These are phyloP conservation scores for Nakazawaea populi DNA, from an alignment of 805 yeast genomes.

Conservation along the genomic window DNA sequence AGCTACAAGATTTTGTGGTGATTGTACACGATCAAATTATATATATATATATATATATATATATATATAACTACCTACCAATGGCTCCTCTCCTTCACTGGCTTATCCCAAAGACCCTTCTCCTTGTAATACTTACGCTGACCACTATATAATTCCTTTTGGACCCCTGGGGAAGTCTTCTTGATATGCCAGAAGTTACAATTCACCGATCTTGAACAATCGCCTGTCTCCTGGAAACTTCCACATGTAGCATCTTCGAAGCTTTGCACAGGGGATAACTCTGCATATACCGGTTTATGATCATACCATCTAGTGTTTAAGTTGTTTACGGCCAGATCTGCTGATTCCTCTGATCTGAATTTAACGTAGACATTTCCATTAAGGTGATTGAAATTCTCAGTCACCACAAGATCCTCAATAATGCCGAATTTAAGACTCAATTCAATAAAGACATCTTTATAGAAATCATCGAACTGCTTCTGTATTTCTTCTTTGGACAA, in stretches of 20 bases:
- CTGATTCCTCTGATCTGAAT: constrained; percentile 49
- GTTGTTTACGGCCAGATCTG: constrained; percentile 50
- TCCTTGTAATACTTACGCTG: constrained; percentile 27
- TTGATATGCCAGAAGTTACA: constrained; percentile 86
- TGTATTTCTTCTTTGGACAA: constrained; percentile 31
- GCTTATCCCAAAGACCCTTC: constrained; percentile 1
- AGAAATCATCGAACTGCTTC: constrained; percentile 53
- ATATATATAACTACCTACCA: neutral
- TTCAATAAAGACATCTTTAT: constrained; percentile 67
- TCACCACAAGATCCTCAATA: constrained; percentile 60
- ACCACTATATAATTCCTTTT: constrained; percentile 31
- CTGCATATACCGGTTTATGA: constrained; percentile 72
- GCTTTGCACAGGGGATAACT: constrained; percentile 67
- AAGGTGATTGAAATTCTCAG: constrained; percentile 81
- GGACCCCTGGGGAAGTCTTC: constrained; percentile 41
- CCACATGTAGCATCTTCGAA: constrained; percentile 67
- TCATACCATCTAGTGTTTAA: constrained; percentile 82
- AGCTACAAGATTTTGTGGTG: neutral
- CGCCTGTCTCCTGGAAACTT: constrained; percentile 49
- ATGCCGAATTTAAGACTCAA: constrained; percentile 39
- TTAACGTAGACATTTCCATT: constrained; percentile 81
- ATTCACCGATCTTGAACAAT: constrained; percentile 73
- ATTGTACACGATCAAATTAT: neutral
- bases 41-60: no score
- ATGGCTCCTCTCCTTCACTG: neutral